Evolutionary conservation across 2,329 filamentous ascomycete genomes (phyloP).

Genomic region (Fusarium hostae): DNA sequence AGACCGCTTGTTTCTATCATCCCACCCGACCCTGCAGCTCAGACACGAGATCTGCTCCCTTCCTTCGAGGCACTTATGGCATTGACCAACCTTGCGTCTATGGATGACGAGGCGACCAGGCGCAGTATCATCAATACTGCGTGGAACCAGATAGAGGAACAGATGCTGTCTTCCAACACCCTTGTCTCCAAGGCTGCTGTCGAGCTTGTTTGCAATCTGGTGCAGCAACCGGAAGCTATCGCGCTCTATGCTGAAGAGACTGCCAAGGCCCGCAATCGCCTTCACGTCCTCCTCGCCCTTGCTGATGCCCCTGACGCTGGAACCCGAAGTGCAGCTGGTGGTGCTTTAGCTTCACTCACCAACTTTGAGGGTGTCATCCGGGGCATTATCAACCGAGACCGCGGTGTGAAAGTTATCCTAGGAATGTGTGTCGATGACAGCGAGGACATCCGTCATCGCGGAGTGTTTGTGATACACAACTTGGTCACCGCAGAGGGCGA

Average conservation of each 20-base stretch:
- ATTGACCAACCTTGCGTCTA: slow-evolving; percentile 90
- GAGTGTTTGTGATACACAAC: slow-evolving; percentile 80
- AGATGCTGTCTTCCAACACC: slow-evolving; percentile 79
- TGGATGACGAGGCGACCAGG: slow-evolving; percentile 73
- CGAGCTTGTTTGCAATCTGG: slow-evolving; percentile 92
- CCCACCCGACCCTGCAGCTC: slow-evolving; percentile 68
- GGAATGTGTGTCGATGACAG: slow-evolving; percentile 79
- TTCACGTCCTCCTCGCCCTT: slow-evolving; percentile 88
- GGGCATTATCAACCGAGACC: slow-evolving; percentile 75
- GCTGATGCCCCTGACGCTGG: slow-evolving; percentile 85
- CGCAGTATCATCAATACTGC: slow-evolving; percentile 77
- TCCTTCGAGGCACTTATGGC: slow-evolving; percentile 92
- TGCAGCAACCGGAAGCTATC: slow-evolving; percentile 74
- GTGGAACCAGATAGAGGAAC: slow-evolving; percentile 83
- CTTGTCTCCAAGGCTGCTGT: slow-evolving; percentile 84
- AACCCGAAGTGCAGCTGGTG: slow-evolving; percentile 86
- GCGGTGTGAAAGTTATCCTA: slow-evolving; percentile 83
- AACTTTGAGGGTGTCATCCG: slow-evolving; percentile 79
- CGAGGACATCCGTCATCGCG: slow-evolving; percentile 76
- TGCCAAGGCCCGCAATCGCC: slow-evolving; percentile 74
- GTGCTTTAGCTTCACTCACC: slow-evolving; percentile 86
- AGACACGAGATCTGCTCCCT: slow-evolving; percentile 82
- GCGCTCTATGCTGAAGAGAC: slow-evolving; percentile 75
- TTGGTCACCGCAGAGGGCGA: slow-evolving; percentile 75
- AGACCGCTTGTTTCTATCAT: slow-evolving; percentile 83